Evolutionary conservation across 768 basidiomycete species (phyloP).

Genomic region (Amyloporia xantha): DNA sequence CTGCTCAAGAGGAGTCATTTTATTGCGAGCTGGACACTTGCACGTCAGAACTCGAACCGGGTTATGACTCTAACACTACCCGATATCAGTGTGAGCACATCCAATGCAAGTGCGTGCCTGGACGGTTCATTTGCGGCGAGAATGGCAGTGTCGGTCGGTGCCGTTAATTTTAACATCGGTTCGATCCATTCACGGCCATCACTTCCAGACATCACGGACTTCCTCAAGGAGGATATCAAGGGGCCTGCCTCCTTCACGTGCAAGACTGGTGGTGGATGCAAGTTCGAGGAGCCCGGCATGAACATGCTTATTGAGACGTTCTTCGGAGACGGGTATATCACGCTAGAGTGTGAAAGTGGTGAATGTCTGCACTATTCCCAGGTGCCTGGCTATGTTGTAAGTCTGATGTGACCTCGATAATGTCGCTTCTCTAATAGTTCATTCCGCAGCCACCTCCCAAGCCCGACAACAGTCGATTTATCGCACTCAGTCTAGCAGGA

Average conservation of each 20-base stretch:
- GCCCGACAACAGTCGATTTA: conserved; percentile 76
- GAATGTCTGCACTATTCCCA: conserved; percentile 93
- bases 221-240: conserved; percentile 80
- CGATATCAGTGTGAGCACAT: conserved; percentile 78
- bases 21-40: conserved; percentile 86
- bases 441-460: conserved; percentile 57
- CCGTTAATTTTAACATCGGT: background rate
- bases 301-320: conserved; percentile 89
- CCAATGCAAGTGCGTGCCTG: conserved; percentile 89
- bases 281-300: conserved; percentile 96
- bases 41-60: conserved; percentile 36
- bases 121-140: conserved; percentile 91
- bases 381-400: conserved; percentile 86
- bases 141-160: conserved; percentile 86
- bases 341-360: conserved; percentile 78
- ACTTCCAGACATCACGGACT: conserved; percentile 84
- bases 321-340: conserved; percentile 89
- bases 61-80: conserved; percentile 66
- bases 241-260: conserved; percentile 90
- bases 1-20: conserved; percentile 89
- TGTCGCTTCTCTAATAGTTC: background rate
- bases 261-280: conserved; percentile 62
- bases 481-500: conserved; percentile 78
- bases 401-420: conserved; percentile 13
- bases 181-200: background rate